phyloP scores from a whole-genome alignment of 345 rosid species.

The Gossypium thurberi region DNA sequence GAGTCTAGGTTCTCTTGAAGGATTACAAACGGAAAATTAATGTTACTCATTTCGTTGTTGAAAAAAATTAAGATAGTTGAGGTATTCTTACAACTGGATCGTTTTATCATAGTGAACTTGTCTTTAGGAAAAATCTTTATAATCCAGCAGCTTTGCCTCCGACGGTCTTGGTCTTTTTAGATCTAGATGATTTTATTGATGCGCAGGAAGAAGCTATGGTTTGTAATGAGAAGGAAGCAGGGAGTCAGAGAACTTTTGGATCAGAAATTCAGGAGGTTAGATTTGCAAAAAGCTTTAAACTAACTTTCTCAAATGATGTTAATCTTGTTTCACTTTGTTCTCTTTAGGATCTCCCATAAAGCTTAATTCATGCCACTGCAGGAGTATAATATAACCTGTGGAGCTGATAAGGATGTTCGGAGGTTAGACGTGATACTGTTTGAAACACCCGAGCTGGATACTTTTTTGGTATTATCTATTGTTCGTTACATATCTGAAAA shows the following conservation, averaged over 20 bases:
- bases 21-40: neutral
- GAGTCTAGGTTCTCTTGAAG: neutral
- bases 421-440: conserved; percentile 33
- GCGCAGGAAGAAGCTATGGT: conserved; percentile 22
- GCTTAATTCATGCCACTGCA: conserved; percentile 25
- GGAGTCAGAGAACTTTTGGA: conserved; percentile 4
- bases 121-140: neutral
- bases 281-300: conserved; percentile 8
- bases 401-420: conserved; percentile 21
- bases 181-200: conserved; percentile 10
- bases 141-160: neutral
- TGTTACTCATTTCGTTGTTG: neutral
- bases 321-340: conserved; percentile 7
- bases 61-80: neutral
- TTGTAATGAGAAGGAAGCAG: conserved; percentile 21
- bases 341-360: neutral
- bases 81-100: neutral
- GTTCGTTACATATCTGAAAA: neutral
- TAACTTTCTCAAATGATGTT: conserved; percentile 1
- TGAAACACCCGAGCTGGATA: conserved; percentile 56
- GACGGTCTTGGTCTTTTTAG: neutral
- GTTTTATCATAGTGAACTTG: neutral
- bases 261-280: conserved; percentile 28
- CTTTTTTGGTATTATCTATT: conserved; percentile 40
- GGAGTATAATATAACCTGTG: conserved; percentile 29